Conservation (phyloP, 805 yeast species). For the Nakazawaea ishiwadae region DNA sequence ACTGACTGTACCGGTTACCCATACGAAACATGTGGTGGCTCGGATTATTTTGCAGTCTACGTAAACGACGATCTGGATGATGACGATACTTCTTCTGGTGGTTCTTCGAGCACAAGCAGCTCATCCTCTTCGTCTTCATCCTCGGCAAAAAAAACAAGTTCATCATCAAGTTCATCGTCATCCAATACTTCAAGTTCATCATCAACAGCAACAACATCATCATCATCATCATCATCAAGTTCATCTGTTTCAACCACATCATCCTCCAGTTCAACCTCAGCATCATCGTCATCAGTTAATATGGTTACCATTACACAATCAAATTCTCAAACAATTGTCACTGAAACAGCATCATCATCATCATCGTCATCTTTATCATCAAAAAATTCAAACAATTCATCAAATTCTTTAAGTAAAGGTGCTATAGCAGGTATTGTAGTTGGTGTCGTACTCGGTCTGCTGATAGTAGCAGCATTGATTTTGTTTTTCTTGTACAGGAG, state of each 20-base stretch:
- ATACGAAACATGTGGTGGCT: constrained; percentile 54
- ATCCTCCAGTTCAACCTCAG: constrained; percentile 12
- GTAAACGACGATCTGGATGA: constrained; percentile 26
- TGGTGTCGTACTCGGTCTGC: constrained; percentile 26
- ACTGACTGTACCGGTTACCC: constrained; percentile 59
- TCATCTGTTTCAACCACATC: constrained; percentile 14
- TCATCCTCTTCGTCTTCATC: constrained; percentile 14
- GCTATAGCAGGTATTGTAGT: constrained; percentile 18
- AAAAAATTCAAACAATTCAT: constrained; percentile 1
- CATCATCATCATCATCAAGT: constrained; percentile 14
- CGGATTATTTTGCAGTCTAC: constrained; percentile 41
- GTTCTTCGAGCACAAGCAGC: background rate
- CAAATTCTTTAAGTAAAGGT: constrained; percentile 6
- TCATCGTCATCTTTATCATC: constrained; percentile 13
- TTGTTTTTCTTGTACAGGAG: constrained; percentile 15
- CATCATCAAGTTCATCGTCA: constrained; percentile 17
- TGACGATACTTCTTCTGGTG: background rate
- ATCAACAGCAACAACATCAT: constrained; percentile 15
- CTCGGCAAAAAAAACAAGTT: constrained; percentile 12
- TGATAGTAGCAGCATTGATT: constrained; percentile 17
- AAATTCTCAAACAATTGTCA: too few relatives aligned
- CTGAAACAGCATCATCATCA: constrained; percentile 14
- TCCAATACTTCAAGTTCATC: constrained; percentile 17
- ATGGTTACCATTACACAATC: too few relatives aligned
- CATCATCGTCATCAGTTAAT: too few relatives aligned